Conservation (phyloP, 352 stramenopile genomes). For the Phytophthora cryptogea region DNA sequence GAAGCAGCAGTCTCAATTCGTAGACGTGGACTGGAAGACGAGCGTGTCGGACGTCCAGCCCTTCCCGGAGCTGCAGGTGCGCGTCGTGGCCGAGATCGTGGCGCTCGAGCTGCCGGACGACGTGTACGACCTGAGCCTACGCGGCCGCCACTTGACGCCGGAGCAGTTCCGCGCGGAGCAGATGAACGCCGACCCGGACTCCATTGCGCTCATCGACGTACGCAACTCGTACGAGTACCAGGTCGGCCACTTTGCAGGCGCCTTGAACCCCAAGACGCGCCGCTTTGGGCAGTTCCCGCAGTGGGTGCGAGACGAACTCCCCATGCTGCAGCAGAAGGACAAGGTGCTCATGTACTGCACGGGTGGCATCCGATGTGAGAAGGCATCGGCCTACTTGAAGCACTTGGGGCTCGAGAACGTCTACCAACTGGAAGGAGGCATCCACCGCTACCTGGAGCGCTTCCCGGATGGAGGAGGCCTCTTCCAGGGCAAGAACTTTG, state of each 20-base stretch:
- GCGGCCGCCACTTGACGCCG: conserved; percentile 64
- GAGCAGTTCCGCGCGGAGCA: conserved; percentile 64
- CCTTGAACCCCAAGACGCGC: conserved; percentile 80
- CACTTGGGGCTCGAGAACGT: conserved; percentile 72
- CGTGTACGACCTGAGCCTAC: conserved; percentile 47
- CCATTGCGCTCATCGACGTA: conserved; percentile 70
- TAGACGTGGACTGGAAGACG: conserved; percentile 85
- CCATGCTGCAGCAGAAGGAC: conserved; percentile 60
- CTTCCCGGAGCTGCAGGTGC: conserved; percentile 75
- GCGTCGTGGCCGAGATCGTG: conserved; percentile 73
- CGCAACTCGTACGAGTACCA: conserved; percentile 86
- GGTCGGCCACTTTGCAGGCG: conserved; percentile 73
- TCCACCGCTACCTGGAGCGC: conserved; percentile 84
- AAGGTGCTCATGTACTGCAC: conserved; percentile 91
- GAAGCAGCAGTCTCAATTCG: conserved; percentile 36
- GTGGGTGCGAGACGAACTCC: conserved; percentile 61
- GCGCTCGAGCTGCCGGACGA: conserved; percentile 67
- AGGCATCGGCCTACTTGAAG: conserved; percentile 78
- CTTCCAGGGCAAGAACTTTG: conserved; percentile 88
- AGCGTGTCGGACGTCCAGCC: conserved; percentile 50
- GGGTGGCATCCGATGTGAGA: conserved; percentile 84
- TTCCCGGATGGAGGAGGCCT: conserved; percentile 69
- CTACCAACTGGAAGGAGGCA: conserved; percentile 81
- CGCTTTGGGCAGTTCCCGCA: conserved; percentile 82
- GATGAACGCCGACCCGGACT: conserved; percentile 18